Evolutionary conservation across 768 basidiomycete species (phyloP).

Genomic region (Kwoniella pini): DNA sequence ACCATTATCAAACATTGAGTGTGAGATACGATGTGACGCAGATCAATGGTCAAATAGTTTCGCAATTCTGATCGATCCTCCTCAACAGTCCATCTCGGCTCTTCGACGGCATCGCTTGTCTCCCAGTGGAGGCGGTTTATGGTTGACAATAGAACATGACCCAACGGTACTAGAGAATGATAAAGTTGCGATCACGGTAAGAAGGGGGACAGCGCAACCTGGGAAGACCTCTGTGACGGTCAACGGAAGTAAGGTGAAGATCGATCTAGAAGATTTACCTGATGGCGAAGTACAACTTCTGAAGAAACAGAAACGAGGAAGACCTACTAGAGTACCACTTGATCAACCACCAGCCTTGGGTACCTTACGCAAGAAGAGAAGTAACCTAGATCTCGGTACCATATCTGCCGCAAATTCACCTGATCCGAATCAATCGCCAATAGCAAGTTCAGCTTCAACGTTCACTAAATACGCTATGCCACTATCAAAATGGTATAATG

Average conservation of each 20-base stretch:
- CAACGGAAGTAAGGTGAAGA: conserved; percentile 78
- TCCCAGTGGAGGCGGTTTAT: conserved; percentile 82
- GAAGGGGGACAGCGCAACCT: conserved; percentile 62
- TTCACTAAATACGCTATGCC: conserved; percentile 38
- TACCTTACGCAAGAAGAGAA: conserved; percentile 43
- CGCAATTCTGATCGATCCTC: conserved; percentile 75
- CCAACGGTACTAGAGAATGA: conserved; percentile 75
- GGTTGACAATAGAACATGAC: conserved; percentile 90
- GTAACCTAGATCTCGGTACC: conserved; percentile 30
- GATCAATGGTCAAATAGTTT: conserved; percentile 70
- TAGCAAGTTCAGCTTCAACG: conserved; percentile 25
- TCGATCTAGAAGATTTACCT: conserved; percentile 85
- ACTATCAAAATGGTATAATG: conserved; percentile 41
- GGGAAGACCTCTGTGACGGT: conserved; percentile 77
- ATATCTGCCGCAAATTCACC: conserved; percentile 1
- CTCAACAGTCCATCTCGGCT: conserved; percentile 77
- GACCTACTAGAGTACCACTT: conserved; percentile 80
- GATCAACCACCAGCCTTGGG: conserved; percentile 69
- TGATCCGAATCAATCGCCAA: conserved; percentile 55
- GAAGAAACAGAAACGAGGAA: conserved; percentile 78
- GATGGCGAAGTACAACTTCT: conserved; percentile 83
- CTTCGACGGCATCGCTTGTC: conserved; percentile 85
- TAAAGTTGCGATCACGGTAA: conserved; percentile 70
- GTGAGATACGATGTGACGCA: conserved; percentile 86
- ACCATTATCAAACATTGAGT: conserved; percentile 64